Evolutionary conservation across 73 alveolate genomes (phyloP).

Genomic region (Paramecium sexaurelia): DNA sequence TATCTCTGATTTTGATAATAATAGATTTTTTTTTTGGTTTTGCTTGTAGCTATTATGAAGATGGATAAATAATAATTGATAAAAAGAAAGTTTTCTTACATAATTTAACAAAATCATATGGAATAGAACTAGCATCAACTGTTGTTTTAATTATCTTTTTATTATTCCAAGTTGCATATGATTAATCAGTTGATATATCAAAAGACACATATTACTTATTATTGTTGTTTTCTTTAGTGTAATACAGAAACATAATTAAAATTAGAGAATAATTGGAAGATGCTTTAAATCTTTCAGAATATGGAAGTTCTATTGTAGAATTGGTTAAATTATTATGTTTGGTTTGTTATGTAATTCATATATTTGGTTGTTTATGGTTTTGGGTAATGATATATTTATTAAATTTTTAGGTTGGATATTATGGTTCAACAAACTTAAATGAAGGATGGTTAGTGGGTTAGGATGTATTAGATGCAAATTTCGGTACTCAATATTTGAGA

Average conservation of each 20-base stretch:
- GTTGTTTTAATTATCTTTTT: background rate
- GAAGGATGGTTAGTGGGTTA: background rate
- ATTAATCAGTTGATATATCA: background rate
- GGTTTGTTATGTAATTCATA: conserved; percentile 48
- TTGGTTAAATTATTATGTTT: conserved; percentile 37
- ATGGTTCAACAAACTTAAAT: conserved; percentile 16
- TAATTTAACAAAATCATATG: background rate
- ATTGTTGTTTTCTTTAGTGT: conserved; percentile 1
- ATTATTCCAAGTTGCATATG: background rate
- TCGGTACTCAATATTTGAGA: conserved; percentile 40
- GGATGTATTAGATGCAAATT: background rate
- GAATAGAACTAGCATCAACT: conserved; percentile 39
- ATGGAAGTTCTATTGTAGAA: conserved; percentile 55
- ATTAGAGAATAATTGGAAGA: conserved; percentile 30
- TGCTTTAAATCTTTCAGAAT: conserved; percentile 35
- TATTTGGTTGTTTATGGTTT: conserved; percentile 65
- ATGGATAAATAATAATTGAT: background rate
- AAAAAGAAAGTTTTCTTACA: background rate
- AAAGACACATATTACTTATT: background rate
- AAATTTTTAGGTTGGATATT: background rate
- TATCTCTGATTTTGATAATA: background rate
- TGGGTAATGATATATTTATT: background rate
- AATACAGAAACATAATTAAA: background rate
- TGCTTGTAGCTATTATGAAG: background rate
- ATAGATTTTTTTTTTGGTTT: conserved; percentile 30